phyloP scores from a whole-genome alignment of 495 filamentous ascomycete species.

The Hypoxylon lenormandii region DNA sequence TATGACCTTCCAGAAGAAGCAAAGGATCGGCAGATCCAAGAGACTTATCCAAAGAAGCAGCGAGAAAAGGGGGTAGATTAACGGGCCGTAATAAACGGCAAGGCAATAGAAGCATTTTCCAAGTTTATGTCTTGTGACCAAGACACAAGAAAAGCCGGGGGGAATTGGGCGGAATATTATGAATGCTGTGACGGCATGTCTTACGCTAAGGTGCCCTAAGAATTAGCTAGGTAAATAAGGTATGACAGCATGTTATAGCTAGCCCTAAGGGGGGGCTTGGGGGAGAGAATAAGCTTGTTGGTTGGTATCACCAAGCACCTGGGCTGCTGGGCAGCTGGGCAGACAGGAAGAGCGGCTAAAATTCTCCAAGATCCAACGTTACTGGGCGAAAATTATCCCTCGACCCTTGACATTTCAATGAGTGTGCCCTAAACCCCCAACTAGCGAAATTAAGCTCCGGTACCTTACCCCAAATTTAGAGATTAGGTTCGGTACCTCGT shows the following conservation, averaged over 20 bases:
- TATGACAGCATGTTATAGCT: no score
- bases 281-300: not conserved
- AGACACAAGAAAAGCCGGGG: conserved; percentile 23
- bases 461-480: conserved; percentile 34
- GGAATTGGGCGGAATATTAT: conserved; percentile 17
- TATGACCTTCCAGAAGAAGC: conserved; percentile 44
- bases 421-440: conserved; percentile 10
- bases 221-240: not conserved
- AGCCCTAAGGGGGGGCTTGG: not conserved
- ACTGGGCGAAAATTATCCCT: conserved; percentile 22
- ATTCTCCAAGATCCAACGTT: conserved; percentile 21
- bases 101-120: conserved; percentile 27
- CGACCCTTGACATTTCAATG: conserved; percentile 3
- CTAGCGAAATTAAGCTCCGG: conserved; percentile 31
- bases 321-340: no score
- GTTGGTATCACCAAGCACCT: not conserved
- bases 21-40: conserved; percentile 25
- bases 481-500: conserved; percentile 27
- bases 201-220: conserved; percentile 3
- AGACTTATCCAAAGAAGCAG: conserved; percentile 26
- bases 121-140: conserved; percentile 40
- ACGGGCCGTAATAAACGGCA: conserved; percentile 33
- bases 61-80: conserved; percentile 15
- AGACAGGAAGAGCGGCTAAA: no score
- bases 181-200: conserved; percentile 30